Percentiles rank a stretch among this genome's conserved stretches.
These are phyloP conservation scores for Ascochyta lentis DNA, from an alignment of 2,329 filamentous ascomycete species.

Conservation along the genomic window DNA sequence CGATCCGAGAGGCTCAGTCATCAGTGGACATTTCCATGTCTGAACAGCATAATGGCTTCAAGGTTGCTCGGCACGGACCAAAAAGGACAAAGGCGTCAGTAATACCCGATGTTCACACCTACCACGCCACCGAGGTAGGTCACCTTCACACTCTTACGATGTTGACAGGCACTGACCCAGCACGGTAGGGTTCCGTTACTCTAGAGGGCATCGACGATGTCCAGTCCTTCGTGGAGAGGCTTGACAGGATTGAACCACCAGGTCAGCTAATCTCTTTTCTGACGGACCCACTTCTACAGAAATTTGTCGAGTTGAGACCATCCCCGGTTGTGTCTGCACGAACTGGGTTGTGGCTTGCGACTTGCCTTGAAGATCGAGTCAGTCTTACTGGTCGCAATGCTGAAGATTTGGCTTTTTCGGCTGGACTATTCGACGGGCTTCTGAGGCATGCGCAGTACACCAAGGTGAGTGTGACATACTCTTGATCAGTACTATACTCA, in stretches of 20 bases:
- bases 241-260: conserved; percentile 81
- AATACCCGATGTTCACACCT: conserved; percentile 74
- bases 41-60: conserved; percentile 63
- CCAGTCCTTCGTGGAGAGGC: conserved; percentile 70
- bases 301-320: conserved; percentile 66
- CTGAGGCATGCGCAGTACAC: conserved; percentile 42
- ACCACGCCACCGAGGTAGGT: conserved; percentile 68
- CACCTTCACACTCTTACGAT: conserved; percentile 6
- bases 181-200: conserved; percentile 50
- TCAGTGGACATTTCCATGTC: conserved; percentile 49
- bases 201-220: conserved; percentile 80
- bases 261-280: conserved; percentile 82
- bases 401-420: conserved; percentile 29
- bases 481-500: neutral
- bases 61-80: conserved; percentile 62
- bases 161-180: conserved; percentile 14
- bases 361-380: conserved; percentile 47
- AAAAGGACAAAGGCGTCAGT: conserved; percentile 60
- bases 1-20: conserved; percentile 67
- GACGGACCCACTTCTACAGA: conserved; percentile 78
- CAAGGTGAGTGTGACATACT: conserved; percentile 34
- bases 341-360: conserved; percentile 49
- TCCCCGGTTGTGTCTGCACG: conserved; percentile 36
- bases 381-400: conserved; percentile 24
- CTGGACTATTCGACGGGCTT: conserved; percentile 43